Percentiles rank a stretch among this genome's conserved stretches.
These are phyloP conservation scores for Russula brevipes DNA, from an alignment of 768 basidiomycete species.

Conservation along the genomic window DNA sequence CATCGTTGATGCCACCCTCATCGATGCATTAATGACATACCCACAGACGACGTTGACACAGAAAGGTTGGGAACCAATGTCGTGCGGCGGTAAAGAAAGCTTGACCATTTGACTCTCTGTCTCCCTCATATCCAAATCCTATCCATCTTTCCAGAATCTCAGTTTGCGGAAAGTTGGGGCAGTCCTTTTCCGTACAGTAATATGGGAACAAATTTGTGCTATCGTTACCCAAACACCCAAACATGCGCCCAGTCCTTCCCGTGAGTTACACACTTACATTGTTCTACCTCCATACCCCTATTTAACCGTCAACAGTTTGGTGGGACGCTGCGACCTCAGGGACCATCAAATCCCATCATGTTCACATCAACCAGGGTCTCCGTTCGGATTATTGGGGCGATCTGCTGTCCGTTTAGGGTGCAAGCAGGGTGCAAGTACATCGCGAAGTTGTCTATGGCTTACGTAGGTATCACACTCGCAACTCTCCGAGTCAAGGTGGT, in stretches of 20 bases:
- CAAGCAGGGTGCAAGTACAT: not conserved
- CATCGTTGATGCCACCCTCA: not conserved
- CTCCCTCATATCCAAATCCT: slow-evolving; percentile 15
- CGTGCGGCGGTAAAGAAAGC: slow-evolving; percentile 8
- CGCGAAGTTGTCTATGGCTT: too few relatives aligned
- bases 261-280: not conserved
- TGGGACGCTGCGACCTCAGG: not conserved
- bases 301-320: not conserved
- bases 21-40: not conserved
- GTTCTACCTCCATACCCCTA: not conserved
- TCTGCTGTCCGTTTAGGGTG: slow-evolving; percentile 4
- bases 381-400: slow-evolving; percentile 5
- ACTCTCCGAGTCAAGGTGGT: too few relatives aligned
- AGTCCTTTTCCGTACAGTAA: not conserved
- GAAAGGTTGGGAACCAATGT: slow-evolving; percentile 8
- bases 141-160: slow-evolving; percentile 12
- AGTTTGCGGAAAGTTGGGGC: not conserved
- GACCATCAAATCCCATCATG: slow-evolving; percentile 2
- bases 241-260: slow-evolving; percentile 8
- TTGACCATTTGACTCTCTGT: slow-evolving; percentile 10
- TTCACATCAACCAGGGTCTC: slow-evolving; percentile 8
- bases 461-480: too few relatives aligned
- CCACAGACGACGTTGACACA: not conserved
- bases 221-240: not conserved
- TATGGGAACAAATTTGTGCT: slow-evolving; percentile 17